Base-by-base conservation (phyloP, 163 green algal genomes). In the Chlamydomonas reinhardtii region DNA sequence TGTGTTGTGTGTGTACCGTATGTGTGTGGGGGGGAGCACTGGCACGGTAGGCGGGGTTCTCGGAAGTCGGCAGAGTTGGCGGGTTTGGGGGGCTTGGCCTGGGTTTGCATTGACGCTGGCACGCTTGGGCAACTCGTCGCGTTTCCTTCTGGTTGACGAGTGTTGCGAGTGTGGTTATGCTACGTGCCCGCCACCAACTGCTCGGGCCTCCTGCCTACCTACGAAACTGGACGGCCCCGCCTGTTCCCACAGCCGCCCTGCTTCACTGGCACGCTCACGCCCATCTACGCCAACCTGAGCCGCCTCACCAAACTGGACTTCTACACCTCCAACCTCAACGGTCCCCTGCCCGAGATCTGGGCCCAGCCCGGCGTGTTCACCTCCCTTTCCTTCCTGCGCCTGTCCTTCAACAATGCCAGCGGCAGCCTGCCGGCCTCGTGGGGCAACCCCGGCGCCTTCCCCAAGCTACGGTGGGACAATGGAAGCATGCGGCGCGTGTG, bases 321-420 rank as follows among this genome's bases (percentile, higher is more conserved):
- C 4, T 88, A 88, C 61, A 74, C 72, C 12, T 61, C 39, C 31
- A 76, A 76, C 62, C 25, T 88, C 31, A 56, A 59, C 74, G 84
- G 76, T 75, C 75, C 73, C 5, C 81, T 92, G 65, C 62, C 73
- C 20, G 62, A 54, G 31, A 22, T 75, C 43, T 88, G 82, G 82
- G 72, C 61, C 5, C 37, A 22, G 2, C 43, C 72, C 4, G 82
- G 61, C 31, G 72, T 29, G 15, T 82, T 88, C 59, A 29, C 69
- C 1, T 0, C 4, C 48, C 83, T 88, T 15, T 61, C 37, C 31
- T 88, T 88, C 34, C 64, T 88, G 43, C 83, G 83, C 73, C 74
- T 88, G 4, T 83, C 83, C 29, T 83, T 84, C 62, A 88, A 88
- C 83, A 88, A 88, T 35, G 72, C 72, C 15, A 82, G 25, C n/a